Evolutionary conservation across 805 yeast species (phyloP).

Genomic region (Candida silvicultrix): DNA sequence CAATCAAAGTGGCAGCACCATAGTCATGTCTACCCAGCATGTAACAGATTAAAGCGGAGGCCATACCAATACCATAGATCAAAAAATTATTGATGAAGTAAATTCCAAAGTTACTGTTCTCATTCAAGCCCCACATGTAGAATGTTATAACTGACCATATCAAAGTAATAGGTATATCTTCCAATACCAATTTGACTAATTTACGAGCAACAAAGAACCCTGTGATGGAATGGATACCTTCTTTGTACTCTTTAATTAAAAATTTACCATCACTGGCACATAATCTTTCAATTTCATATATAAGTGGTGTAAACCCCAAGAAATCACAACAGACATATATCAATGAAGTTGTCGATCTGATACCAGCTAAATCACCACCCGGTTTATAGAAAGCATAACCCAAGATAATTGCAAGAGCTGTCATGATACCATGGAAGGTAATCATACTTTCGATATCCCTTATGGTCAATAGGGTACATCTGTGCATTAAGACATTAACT

Average conservation of each 20-base stretch:
- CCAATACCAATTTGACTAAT: slow-evolving; percentile 58
- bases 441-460: slow-evolving; percentile 37
- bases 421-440: slow-evolving; percentile 16
- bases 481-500: slow-evolving; percentile 30
- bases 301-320: slow-evolving; percentile 25
- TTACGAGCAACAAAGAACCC: slow-evolving; percentile 70
- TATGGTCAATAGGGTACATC: slow-evolving; percentile 34
- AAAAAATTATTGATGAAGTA: slow-evolving; percentile 57
- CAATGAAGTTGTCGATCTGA: slow-evolving; percentile 53
- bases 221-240: slow-evolving; percentile 55
- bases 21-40: slow-evolving; percentile 20
- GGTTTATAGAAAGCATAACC: slow-evolving; percentile 81
- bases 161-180: slow-evolving; percentile 61
- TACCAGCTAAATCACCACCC: slow-evolving; percentile 49
- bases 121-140: slow-evolving; percentile 71
- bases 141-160: slow-evolving; percentile 57
- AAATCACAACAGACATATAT: slow-evolving; percentile 16
- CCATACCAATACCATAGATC: slow-evolving; percentile 48
- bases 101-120: slow-evolving; percentile 43
- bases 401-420: slow-evolving; percentile 24
- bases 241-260: slow-evolving; percentile 56
- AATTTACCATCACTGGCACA: slow-evolving; percentile 49
- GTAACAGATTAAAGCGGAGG: slow-evolving; percentile 39
- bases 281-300: slow-evolving; percentile 55
- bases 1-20: slow-evolving; percentile 17